Evolutionary conservation across 2,329 filamentous ascomycete species (phyloP).

Genomic region (Trichoderma sp.): DNA sequence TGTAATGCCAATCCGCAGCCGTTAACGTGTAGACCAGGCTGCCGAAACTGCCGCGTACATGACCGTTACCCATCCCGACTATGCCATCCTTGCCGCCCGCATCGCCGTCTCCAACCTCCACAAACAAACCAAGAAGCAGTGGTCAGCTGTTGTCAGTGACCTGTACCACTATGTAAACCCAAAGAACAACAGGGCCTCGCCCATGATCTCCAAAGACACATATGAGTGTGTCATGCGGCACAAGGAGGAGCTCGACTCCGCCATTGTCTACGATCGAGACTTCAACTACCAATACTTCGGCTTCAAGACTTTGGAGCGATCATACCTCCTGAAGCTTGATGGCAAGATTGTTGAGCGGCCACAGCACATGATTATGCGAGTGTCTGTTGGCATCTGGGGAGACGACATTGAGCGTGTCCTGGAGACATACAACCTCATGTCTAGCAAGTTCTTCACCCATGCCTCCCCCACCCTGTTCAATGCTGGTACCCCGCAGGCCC

Average conservation of each 20-base stretch:
- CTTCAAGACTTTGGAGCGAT: conserved; percentile 98
- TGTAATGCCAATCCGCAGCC: neutral
- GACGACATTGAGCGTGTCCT: conserved; percentile 91
- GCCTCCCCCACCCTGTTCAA: conserved; percentile 98
- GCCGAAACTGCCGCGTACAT: conserved; percentile 99
- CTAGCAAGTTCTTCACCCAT: conserved; percentile 96
- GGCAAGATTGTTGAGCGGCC: conserved; percentile 96
- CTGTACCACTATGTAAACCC: conserved; percentile 96
- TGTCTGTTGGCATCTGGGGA: conserved; percentile 93
- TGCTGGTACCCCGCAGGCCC: conserved; percentile 88
- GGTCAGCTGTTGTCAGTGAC: conserved; percentile 90
- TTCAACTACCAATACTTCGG: conserved; percentile 99
- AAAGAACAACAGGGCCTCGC: conserved; percentile 76
- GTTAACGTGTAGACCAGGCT: conserved; percentile 56
- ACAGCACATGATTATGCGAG: conserved; percentile 99
- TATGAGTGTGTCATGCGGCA: conserved; percentile 95
- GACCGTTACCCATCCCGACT: conserved; percentile 98
- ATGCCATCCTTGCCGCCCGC: conserved; percentile 95
- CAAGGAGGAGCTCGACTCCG: conserved; percentile 95
- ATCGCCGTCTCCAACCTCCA: conserved; percentile 99
- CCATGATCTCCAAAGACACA: conserved; percentile 91
- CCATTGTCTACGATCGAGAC: conserved; percentile 97
- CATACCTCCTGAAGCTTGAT: conserved; percentile 91
- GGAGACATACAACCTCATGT: conserved; percentile 99
- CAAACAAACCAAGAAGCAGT: conserved; percentile 99